Conservation (phyloP, 768 basidiomycete genomes). For the Daedaleopsis sinensis region DNA sequence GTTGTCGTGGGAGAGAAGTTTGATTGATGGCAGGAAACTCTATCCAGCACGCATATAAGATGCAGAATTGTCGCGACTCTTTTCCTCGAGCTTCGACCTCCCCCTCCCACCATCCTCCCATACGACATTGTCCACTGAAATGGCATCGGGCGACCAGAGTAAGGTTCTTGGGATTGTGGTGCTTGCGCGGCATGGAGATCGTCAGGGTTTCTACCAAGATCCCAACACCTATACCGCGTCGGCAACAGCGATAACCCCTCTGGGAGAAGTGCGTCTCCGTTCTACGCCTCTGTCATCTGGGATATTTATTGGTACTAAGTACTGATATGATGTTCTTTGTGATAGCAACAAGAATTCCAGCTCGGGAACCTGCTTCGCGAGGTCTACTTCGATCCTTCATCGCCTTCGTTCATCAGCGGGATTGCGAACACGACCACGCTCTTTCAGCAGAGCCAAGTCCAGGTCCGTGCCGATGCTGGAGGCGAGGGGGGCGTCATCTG, state of each 20-base stretch:
- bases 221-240: constrained; percentile 60
- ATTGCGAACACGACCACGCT: constrained; percentile 32
- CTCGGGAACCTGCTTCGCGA: constrained; percentile 56
- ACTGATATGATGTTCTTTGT: not conserved
- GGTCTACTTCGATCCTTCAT: constrained; percentile 56
- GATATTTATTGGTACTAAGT: not conserved
- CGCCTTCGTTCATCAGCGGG: constrained; percentile 53
- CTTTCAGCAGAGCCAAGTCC: constrained; percentile 43
- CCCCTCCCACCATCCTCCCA: not conserved
- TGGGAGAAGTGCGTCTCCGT: constrained; percentile 55
- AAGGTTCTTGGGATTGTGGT: constrained; percentile 29
- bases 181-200: constrained; percentile 29
- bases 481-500: constrained; percentile 70
- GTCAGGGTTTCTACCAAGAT: constrained; percentile 63
- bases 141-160: constrained; percentile 18
- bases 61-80: not conserved
- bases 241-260: constrained; percentile 63
- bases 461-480: constrained; percentile 65
- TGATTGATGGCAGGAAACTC: not conserved
- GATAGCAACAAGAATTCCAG: constrained; percentile 58
- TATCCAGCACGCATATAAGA: not conserved
- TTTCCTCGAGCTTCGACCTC: not conserved
- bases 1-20: not conserved
- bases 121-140: not conserved
- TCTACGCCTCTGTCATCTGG: not conserved